Evolutionary conservation across 2,329 filamentous ascomycete genomes (phyloP), one percentile per base, ranked within the genome.

Genomic region (Ascochyta lentis): DNA sequence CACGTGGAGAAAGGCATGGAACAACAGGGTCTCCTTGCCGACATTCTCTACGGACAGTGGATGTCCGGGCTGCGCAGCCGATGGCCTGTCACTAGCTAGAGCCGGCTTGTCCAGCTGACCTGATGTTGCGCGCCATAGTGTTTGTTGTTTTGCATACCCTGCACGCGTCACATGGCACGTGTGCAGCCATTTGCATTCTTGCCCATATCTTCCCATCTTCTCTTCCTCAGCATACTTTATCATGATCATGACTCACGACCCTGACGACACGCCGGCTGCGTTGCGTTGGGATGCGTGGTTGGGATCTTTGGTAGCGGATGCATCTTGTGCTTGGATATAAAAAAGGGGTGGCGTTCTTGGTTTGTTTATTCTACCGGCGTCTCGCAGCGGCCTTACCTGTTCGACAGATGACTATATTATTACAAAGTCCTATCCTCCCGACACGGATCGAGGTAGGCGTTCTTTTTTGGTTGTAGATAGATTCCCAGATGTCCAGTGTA

Each of bases 31-130:
- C 87, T 96, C 72, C 82, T 98, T 34, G 91, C 91, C 1, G 92
- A 97, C 73, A 91, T 96, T 19, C 84, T 99, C 19, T 98, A 97
- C 77, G 86, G 88, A 15, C 86, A 94, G 39, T 99, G 95, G 95
- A 87, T 89, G 3, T 91, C 96, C 55, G 92, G 92, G 1, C 79
- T 98, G 66, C 87, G 88, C 61, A 68, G 59, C 26, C 65, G 79
- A 40, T 83, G 80, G 80, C 71, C 73, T 26, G 53, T 71, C 24
- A 45, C 69, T 15, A 45, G 41, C 45, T 54, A 49, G 26, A 31
- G 8, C 67, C 59, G 34, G 6, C 15, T 9, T 27, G 13, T 26
- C 27, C 23, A n/a, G 16, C n/a, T 39, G 13, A 16, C 12, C 16
- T 22, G 6, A 6, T 8, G 4, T 5, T 35, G 23, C 22, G 23